phyloP scores from a whole-genome alignment of 306 rosid species.

The Cercis canadensis region DNA sequence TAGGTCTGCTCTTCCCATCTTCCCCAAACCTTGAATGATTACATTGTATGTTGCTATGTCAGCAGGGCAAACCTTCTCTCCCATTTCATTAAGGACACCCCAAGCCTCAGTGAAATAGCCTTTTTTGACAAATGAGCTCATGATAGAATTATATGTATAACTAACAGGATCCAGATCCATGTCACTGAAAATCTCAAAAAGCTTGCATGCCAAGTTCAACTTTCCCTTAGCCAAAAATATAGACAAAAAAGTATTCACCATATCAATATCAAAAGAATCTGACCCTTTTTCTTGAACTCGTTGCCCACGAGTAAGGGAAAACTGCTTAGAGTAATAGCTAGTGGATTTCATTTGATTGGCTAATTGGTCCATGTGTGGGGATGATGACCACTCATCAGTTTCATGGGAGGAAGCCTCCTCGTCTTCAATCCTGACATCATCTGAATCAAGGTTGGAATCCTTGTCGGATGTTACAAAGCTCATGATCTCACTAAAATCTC shows the following conservation, averaged over 20 bases:
- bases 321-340: conserved; percentile 43
- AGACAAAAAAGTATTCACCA: conserved; percentile 89
- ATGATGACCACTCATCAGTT: conserved; percentile 76
- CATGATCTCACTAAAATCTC: conserved; percentile 62
- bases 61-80: conserved; percentile 72
- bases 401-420: conserved; percentile 26
- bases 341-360: conserved; percentile 56
- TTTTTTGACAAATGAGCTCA: conserved; percentile 93
- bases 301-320: conserved; percentile 58
- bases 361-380: conserved; percentile 80
- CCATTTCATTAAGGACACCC: conserved; percentile 77
- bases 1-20: conserved; percentile 94
- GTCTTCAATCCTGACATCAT: conserved; percentile 35
- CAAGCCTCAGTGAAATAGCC: conserved; percentile 84
- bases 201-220: conserved; percentile 80
- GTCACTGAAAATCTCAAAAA: conserved; percentile 86
- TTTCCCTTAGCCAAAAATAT: conserved; percentile 90
- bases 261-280: conserved; percentile 71
- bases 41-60: conserved; percentile 91
- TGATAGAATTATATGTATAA: conserved; percentile 80
- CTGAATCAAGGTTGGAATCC: conserved; percentile 23
- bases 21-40: conserved; percentile 91
- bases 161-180: conserved; percentile 73
- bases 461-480: conserved; percentile 48
- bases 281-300: conserved; percentile 66